Base-by-base conservation (phyloP, 1,284 basidiomycete species). In the Papiliotrema laurentii region DNA sequence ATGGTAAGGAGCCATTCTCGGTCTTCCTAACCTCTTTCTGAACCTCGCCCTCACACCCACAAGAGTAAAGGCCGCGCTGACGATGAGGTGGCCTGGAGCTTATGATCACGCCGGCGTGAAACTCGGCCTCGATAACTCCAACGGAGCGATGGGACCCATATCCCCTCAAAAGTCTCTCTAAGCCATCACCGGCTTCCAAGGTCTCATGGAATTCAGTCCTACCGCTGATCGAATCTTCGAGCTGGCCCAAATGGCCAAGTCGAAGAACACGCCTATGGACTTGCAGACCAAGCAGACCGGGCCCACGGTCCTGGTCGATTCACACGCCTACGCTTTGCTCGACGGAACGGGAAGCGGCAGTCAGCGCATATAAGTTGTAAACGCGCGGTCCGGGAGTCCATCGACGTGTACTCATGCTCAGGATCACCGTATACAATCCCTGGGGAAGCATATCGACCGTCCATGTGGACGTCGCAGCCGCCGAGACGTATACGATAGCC, bases 381-480 rank as follows among this genome's bases (percentile, higher is more conserved):
- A 22, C 21, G n/a, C 25, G 9, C 13, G 27, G 11, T 9, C 6
- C 22, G 13, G 24, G 14, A 19, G 41, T 16, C 13, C 21, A 30
- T 14, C 16, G 28, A 33, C 5, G 43, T 14, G 9, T 16, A 19
- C 6, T 6, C 7, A 14, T 30, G 27, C 28, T 22, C 33, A 48
- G 47, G 31, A 21, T 48, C 9, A 37, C 35, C 21, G 39, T 48
- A 22, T 48, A 42, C 26, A 48, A 48, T 33, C 47, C 47, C 13
- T 48, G 47, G 47, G 47, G 47, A 7, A 25, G n/a, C 14, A n/a
- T 6, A 9, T 28, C 36, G 16, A 33, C 13, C 24, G 21, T 19
- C 9, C 13, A 28, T 9, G 18, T 48, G 27, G 26, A 37, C 18
- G 24, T 3, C 5, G n/a, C 30, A 2, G 2, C 19, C n/a, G 14